Evolutionary conservation across 2,329 filamentous ascomycete genomes (phyloP).

Genomic region (Penicillium sclerotiorum): DNA sequence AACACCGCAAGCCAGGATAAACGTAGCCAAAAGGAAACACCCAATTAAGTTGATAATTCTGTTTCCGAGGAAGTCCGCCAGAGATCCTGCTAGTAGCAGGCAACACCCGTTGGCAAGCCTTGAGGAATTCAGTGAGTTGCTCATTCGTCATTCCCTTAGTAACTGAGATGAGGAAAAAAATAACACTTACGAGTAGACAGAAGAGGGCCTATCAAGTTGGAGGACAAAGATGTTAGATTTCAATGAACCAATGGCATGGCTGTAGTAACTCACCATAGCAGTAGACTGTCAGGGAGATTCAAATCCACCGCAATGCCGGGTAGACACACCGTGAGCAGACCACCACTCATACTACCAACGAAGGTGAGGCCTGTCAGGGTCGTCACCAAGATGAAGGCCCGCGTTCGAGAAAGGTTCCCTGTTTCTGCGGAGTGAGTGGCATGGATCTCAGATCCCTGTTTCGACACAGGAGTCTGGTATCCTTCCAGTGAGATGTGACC

Average conservation of each 20-base stretch:
- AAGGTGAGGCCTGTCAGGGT: slow-evolving; percentile 33
- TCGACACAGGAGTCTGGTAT: background rate
- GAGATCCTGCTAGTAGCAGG: slow-evolving; percentile 53
- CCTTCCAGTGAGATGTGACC: background rate
- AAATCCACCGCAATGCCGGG: slow-evolving; percentile 32
- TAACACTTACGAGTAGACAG: slow-evolving; percentile 20
- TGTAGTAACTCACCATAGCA: slow-evolving; percentile 18
- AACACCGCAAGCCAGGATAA: slow-evolving; percentile 46
- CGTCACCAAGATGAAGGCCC: slow-evolving; percentile 25
- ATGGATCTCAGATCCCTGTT: background rate
- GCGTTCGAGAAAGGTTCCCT: slow-evolving; percentile 7
- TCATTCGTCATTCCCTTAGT: no score
- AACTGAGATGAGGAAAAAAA: background rate
- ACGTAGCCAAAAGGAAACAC: slow-evolving; percentile 47
- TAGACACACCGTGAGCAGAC: slow-evolving; percentile 31
- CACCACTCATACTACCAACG: slow-evolving; percentile 34
- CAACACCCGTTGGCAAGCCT: slow-evolving; percentile 52
- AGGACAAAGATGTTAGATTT: no score
- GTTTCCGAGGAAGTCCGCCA: slow-evolving; percentile 56
- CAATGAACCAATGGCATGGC: no score
- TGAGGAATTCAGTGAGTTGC: slow-evolving; percentile 10
- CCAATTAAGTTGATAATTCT: slow-evolving; percentile 51
- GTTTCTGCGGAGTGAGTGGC: background rate
- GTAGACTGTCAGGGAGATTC: slow-evolving; percentile 25
- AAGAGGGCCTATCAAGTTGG: slow-evolving; percentile 14